Evolutionary conservation across 2,329 filamentous ascomycete species (phyloP), one percentile per base, ranked within the genome.

Genomic region (Trichoderma semiorbis): DNA sequence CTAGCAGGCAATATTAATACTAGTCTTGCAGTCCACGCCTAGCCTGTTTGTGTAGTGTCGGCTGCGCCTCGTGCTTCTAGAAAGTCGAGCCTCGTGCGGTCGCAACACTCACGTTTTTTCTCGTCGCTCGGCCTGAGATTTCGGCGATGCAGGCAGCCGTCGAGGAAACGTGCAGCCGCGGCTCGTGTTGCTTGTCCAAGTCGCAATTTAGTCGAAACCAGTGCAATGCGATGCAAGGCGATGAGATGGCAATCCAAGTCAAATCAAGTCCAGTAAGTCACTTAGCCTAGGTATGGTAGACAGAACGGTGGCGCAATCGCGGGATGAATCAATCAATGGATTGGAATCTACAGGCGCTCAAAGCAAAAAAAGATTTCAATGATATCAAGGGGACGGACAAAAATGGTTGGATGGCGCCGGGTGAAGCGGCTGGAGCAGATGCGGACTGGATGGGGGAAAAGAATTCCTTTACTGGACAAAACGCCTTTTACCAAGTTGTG

Each of bases 21-120:
- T 68, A 68, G 50, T 53, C 63, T 26, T 34, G 43, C 63, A 43
- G 34, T 28, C 63, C 28, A 24, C 30, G 16, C 24, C 50, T 67
- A 62, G 39, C 36, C 67, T 69, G 39, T 55, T 58, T 50, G 53
- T 69, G 64, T 63, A 60, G 69, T 72, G 53, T 72, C 66, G 57
- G 57, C 58, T 69, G 66, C 65, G 65, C 60, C 70, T 64, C 70
- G 70, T 69, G 71, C 71, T 72, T 72, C 71, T 72, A 72, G 71
- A 72, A 61, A 65, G 18, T 50, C 53, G 43, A 65, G 58, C 65
- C 70, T 65, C 28, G 57, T 18, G 53, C 39, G 10, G 60, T 53
- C 43, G 63, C 70, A 36, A 50, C 63, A 18, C 55, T 26, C 65
- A 32, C 36, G 32, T 58, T 55, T 62, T 30, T 53, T 39, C 7